These are phyloP conservation scores for Rhizophora apiculata DNA, from an alignment of 345 rosid genomes.

Conservation along the genomic window DNA sequence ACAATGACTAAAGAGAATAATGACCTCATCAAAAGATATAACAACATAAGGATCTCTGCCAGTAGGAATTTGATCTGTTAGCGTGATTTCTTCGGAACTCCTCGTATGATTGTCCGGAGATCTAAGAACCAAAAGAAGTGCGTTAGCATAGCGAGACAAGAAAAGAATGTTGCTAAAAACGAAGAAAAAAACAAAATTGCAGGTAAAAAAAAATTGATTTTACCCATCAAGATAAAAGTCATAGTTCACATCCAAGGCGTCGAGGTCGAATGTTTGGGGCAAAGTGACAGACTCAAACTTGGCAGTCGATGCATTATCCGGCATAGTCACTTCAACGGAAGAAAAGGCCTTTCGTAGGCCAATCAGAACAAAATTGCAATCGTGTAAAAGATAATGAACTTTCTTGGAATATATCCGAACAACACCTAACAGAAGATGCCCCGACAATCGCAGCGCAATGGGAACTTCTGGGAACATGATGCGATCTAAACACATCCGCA, in stretches of 20 bases:
- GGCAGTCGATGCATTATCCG: constrained; percentile 69
- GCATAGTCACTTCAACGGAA: constrained; percentile 52
- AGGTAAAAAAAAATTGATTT: constrained; percentile 1
- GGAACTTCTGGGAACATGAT: constrained; percentile 78
- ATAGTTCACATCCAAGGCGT: constrained; percentile 55
- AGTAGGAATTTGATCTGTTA: constrained; percentile 72
- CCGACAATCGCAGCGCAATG: constrained; percentile 73
- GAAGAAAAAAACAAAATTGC: neutral
- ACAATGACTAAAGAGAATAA: constrained; percentile 1
- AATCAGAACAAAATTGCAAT: constrained; percentile 44
- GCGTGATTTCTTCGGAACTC: constrained; percentile 69
- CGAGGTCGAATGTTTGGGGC: constrained; percentile 63
- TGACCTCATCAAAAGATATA: constrained; percentile 68
- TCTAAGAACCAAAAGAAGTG: constrained; percentile 27
- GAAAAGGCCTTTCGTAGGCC: constrained; percentile 58
- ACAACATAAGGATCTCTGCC: constrained; percentile 59
- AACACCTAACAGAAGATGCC: constrained; percentile 84
- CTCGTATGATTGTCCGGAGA: constrained; percentile 49
- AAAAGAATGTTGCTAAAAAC: neutral
- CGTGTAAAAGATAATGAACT: constrained; percentile 76
- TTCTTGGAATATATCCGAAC: constrained; percentile 86
- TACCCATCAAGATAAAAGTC: constrained; percentile 39
- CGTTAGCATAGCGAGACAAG: neutral
- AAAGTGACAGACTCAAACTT: constrained; percentile 60
- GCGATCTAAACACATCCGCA: constrained; percentile 36